These are phyloP conservation scores for Ilex aquifolium DNA, from an alignment of 257 asterid species.

Conservation along the genomic window DNA sequence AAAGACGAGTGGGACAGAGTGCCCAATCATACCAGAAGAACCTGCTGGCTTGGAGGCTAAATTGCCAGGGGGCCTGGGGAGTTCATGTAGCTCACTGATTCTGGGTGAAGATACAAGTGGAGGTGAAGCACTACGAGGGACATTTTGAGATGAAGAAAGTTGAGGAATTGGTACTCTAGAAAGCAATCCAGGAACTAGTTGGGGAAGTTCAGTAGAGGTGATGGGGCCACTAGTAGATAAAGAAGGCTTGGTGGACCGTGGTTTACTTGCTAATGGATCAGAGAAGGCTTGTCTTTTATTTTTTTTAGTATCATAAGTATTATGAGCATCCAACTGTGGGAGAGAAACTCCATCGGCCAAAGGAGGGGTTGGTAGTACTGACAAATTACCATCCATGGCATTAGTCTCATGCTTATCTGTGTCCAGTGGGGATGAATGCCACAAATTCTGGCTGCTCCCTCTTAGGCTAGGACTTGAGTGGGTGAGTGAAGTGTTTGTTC, in stretches of 20 bases:
- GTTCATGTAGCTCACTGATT: conserved; percentile 92
- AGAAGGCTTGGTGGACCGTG: conserved; percentile 48
- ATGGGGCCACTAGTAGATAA: conserved; percentile 54
- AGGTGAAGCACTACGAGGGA: conserved; percentile 55
- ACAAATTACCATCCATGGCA: conserved; percentile 35
- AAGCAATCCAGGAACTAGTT: conserved; percentile 37
- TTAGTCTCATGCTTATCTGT: conserved; percentile 45
- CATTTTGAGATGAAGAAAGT: conserved; percentile 36
- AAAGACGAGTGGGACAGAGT: conserved; percentile 70
- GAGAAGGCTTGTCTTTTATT: conserved; percentile 69
- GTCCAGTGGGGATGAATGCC: conserved; percentile 88
- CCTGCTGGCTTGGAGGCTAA: conserved; percentile 40
- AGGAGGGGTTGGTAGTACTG: conserved; percentile 56
- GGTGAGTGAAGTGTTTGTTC: conserved; percentile 31
- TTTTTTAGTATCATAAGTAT: conserved; percentile 38
- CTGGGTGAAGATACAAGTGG: conserved; percentile 69
- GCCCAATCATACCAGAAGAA: conserved; percentile 42
- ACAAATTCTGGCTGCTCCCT: conserved; percentile 46
- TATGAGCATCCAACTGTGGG: conserved; percentile 42
- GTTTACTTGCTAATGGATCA: conserved; percentile 79
- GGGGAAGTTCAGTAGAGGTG: conserved; percentile 45
- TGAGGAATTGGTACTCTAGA: conserved; percentile 38
- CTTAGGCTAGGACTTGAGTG: conserved; percentile 26
- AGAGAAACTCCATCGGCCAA: conserved; percentile 41
- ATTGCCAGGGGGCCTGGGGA: conserved; percentile 93